Evolutionary conservation across 2,329 filamentous ascomycete genomes (phyloP).

Genomic region (Alternaria burnsii): DNA sequence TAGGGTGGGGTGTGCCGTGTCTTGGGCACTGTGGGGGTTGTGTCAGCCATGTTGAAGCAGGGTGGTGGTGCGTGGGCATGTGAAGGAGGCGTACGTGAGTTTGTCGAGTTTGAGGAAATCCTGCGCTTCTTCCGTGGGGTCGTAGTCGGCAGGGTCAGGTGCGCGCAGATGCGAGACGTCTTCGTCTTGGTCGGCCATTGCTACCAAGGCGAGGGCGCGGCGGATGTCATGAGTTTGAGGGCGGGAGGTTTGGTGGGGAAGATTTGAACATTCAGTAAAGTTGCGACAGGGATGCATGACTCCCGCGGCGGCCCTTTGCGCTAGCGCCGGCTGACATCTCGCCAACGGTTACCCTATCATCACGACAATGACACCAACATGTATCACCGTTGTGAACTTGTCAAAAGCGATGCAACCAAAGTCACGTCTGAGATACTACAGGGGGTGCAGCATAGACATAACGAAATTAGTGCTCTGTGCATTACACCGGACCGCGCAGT

Average conservation of each 20-base stretch:
- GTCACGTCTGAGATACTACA: no score
- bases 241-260: constrained; percentile 1
- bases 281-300: constrained; percentile 5
- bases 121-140: constrained; percentile 80
- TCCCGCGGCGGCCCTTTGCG: constrained; percentile 1
- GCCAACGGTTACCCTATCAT: not conserved
- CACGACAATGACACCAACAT: not conserved
- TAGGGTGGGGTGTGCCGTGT: constrained; percentile 61
- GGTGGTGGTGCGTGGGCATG: not conserved
- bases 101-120: constrained; percentile 80
- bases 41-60: constrained; percentile 10
- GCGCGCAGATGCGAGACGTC: constrained; percentile 39
- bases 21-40: constrained; percentile 26
- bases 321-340: not conserved
- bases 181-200: constrained; percentile 49
- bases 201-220: not conserved
- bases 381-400: no score
- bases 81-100: constrained; percentile 57
- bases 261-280: constrained; percentile 1
- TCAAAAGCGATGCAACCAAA: no score
- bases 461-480: no score
- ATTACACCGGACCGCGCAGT: no score
- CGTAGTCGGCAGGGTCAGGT: constrained; percentile 43
- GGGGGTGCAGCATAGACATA: no score
- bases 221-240: not conserved